Percentiles rank a stretch among this genome's conserved stretches.
These are phyloP conservation scores for Aspergillus sclerotioniger DNA, from an alignment of 495 filamentous ascomycete species.

Conservation along the genomic window DNA sequence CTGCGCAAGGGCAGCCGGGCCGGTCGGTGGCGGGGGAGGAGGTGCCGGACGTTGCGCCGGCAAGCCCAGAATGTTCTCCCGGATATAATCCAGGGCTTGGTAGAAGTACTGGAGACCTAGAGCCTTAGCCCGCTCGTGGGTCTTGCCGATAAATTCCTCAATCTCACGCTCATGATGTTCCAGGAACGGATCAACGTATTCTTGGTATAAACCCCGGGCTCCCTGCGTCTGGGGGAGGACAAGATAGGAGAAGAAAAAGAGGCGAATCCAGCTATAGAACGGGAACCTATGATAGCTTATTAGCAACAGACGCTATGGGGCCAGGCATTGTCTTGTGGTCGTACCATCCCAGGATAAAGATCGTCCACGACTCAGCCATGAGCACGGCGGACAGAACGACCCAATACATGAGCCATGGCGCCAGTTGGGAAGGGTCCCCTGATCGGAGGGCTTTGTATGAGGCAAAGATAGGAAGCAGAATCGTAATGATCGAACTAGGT, in stretches of 20 bases:
- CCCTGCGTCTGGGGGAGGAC: constrained; percentile 96
- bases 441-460: constrained; percentile 98
- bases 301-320: neutral
- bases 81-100: constrained; percentile 69
- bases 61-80: constrained; percentile 69
- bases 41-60: constrained; percentile 52
- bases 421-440: constrained; percentile 82
- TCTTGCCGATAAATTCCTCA: constrained; percentile 79
- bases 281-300: constrained; percentile 60
- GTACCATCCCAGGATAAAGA: constrained; percentile 81
- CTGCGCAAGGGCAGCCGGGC: constrained; percentile 67
- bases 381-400: constrained; percentile 80
- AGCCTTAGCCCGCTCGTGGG: constrained; percentile 75
- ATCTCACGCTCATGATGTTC: constrained; percentile 83
- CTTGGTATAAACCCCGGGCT: constrained; percentile 77
- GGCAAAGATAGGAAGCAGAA: constrained; percentile 94
- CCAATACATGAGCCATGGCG: constrained; percentile 99
- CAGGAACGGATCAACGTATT: constrained; percentile 85
- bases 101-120: constrained; percentile 82
- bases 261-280: constrained; percentile 91
- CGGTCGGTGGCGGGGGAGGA: constrained; percentile 46
- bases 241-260: constrained; percentile 87
- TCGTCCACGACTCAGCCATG: constrained; percentile 81
- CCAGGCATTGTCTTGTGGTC: neutral
- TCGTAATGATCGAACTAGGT: constrained; percentile 71